phyloP scores from a whole-genome alignment of 2,329 filamentous ascomycete genomes.

The Alternaria alternata region DNA sequence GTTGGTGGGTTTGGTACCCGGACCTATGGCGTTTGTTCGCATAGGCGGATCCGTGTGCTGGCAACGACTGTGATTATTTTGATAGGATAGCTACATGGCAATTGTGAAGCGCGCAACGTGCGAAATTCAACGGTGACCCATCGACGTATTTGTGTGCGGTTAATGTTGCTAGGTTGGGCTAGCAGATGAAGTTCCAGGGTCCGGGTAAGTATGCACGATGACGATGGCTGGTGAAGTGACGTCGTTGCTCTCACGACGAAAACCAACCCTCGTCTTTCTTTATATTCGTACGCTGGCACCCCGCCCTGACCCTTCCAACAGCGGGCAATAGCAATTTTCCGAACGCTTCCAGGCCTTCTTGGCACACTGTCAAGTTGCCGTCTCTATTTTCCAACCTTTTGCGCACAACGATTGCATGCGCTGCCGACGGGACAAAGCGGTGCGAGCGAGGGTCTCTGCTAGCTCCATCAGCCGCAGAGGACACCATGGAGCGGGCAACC shows the following conservation, averaged over 20 bases:
- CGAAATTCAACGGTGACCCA: not conserved
- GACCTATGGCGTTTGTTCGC: conserved; percentile 6
- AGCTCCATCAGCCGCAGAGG: conserved; percentile 32
- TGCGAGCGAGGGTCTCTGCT: conserved; percentile 19
- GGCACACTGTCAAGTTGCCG: conserved; percentile 25
- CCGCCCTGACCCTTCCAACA: conserved; percentile 23
- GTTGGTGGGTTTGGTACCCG: conserved; percentile 11
- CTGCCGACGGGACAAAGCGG: conserved; percentile 30
- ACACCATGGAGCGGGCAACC: conserved; percentile 22
- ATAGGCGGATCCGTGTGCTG: not conserved
- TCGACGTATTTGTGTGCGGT: conserved; percentile 8
- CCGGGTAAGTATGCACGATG: conserved; percentile 37
- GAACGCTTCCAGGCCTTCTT: conserved; percentile 47
- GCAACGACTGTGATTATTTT: not conserved
- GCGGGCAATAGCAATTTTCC: conserved; percentile 32
- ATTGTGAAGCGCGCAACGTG: not conserved
- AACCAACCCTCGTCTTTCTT: conserved; percentile 27
- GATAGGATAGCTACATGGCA: not conserved
- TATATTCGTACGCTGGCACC: conserved; percentile 32
- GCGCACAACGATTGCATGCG: conserved; percentile 12
- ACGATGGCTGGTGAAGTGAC: conserved; percentile 39
- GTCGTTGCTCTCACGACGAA: conserved; percentile 27
- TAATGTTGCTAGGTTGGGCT: conserved; percentile 1
- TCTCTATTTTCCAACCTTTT: conserved; percentile 22
- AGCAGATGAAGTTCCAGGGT: conserved; percentile 25